Percentiles rank a stretch among this genome's conserved stretches.
phyloP scores from a whole-genome alignment of 2,329 filamentous ascomycete genomes.

The Fusarium sterilihyphosum region DNA sequence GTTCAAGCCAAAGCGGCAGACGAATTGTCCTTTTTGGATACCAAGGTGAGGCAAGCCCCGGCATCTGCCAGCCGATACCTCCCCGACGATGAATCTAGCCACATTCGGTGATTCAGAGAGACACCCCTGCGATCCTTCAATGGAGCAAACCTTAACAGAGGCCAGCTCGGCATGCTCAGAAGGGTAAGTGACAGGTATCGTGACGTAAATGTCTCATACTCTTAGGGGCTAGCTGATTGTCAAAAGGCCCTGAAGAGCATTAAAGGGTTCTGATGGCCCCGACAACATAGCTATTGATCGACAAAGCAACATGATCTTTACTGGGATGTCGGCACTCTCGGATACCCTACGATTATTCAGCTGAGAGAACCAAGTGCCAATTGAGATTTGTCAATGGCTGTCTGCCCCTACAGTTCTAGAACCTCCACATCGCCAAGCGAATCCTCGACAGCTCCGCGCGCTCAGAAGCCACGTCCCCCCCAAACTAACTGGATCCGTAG shows the following conservation, averaged over 20 bases:
- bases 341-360: not conserved
- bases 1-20: not conserved
- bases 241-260: not conserved
- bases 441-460: not conserved
- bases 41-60: not conserved
- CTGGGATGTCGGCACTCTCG: not conserved
- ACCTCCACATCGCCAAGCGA: not conserved
- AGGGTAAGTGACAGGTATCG: not conserved
- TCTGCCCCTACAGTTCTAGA: not conserved
- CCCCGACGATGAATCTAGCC: not conserved
- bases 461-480: not conserved
- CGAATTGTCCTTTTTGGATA: not conserved
- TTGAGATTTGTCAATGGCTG: not conserved
- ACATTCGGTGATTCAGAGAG: not conserved
- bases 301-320: not conserved
- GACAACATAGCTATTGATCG: not conserved
- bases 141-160: not conserved
- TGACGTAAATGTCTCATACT: not conserved
- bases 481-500: slow-evolving; percentile 10
- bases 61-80: not conserved
- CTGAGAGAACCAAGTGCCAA: not conserved
- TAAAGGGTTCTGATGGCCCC: not conserved
- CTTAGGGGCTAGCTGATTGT: not conserved
- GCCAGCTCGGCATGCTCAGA: not conserved
- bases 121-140: not conserved